These are phyloP conservation scores for Microglena sp. DNA, from an alignment of 139 green algal genomes.

Conservation along the genomic window DNA sequence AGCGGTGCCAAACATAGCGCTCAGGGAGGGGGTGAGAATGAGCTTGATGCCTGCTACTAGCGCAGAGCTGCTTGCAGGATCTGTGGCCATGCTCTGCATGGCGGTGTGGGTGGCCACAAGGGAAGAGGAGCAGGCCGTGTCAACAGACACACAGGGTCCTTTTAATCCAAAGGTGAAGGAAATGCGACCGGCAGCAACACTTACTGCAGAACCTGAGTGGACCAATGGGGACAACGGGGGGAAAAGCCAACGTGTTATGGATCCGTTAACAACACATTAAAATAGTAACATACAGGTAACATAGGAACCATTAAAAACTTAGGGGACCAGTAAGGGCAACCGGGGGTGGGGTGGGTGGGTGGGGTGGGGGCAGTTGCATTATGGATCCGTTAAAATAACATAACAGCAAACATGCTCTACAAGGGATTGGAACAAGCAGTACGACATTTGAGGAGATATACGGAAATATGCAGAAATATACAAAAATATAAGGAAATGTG, in stretches of 20 bases:
- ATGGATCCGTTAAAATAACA: too few species aligned
- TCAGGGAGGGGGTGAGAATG: slow-evolving; percentile 44
- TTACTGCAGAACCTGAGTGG: slow-evolving; percentile 41
- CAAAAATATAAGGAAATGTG: too few species aligned
- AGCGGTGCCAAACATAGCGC: slow-evolving; percentile 48
- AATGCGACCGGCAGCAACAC: slow-evolving; percentile 64
- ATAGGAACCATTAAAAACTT: too few species aligned
- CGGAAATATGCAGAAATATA: too few species aligned
- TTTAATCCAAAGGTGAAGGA: slow-evolving; percentile 68
- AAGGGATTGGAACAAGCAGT: too few species aligned
- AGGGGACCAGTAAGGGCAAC: too few species aligned
- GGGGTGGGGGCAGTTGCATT: too few species aligned
- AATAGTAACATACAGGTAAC: too few species aligned
- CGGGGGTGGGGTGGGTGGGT: too few species aligned
- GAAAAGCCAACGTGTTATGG: not conserved
- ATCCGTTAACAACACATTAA: too few species aligned
- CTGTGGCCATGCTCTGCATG: slow-evolving; percentile 7
- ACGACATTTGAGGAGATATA: too few species aligned
- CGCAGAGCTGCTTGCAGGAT: slow-evolving; percentile 17
- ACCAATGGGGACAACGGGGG: not conserved
- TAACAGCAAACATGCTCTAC: too few species aligned
- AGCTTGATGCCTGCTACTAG: slow-evolving; percentile 36
- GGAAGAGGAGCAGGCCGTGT: slow-evolving; percentile 75
- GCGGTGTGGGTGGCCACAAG: slow-evolving; percentile 45
- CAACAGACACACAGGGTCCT: slow-evolving; percentile 53